These are phyloP conservation scores for Penicillium sp. DNA, from an alignment of 2,329 filamentous ascomycete species.

Conservation along the genomic window DNA sequence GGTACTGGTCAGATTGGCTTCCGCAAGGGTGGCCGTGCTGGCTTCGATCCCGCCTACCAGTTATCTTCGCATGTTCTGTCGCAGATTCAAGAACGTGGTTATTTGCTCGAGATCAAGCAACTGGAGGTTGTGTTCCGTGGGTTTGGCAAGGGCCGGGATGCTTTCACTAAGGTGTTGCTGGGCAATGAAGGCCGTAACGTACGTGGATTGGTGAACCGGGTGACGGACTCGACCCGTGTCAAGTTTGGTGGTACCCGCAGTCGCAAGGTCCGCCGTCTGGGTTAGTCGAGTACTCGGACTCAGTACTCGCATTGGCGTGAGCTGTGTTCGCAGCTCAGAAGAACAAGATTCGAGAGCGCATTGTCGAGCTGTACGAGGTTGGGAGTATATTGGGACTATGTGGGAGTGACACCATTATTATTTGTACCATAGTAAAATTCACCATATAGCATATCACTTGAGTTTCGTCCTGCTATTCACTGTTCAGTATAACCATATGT, in stretches of 20 bases:
- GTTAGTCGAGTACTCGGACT: slow-evolving; percentile 49
- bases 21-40: slow-evolving; percentile 75
- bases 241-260: slow-evolving; percentile 97
- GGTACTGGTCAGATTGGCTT: slow-evolving; percentile 92
- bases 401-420: slow-evolving; percentile 18
- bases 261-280: slow-evolving; percentile 79
- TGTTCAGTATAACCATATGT: too few species aligned
- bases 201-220: slow-evolving; percentile 73
- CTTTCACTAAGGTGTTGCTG: slow-evolving; percentile 84
- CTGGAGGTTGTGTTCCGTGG: slow-evolving; percentile 83
- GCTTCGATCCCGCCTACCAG: slow-evolving; percentile 92
- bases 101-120: slow-evolving; percentile 73
- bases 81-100: slow-evolving; percentile 79
- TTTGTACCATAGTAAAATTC: slow-evolving; percentile 26
- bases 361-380: not conserved
- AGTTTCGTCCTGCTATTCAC: too few species aligned
- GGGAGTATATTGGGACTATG: slow-evolving; percentile 3
- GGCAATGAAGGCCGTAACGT: slow-evolving; percentile 80
- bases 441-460: too few species aligned
- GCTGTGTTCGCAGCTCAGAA: not conserved
- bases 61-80: slow-evolving; percentile 81
- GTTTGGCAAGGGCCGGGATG: slow-evolving; percentile 85
- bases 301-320: too few species aligned
- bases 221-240: slow-evolving; percentile 83
- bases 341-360: not conserved